Evolutionary conservation across 345 rosid genomes (phyloP).

Genomic region (Brassica rapa): DNA sequence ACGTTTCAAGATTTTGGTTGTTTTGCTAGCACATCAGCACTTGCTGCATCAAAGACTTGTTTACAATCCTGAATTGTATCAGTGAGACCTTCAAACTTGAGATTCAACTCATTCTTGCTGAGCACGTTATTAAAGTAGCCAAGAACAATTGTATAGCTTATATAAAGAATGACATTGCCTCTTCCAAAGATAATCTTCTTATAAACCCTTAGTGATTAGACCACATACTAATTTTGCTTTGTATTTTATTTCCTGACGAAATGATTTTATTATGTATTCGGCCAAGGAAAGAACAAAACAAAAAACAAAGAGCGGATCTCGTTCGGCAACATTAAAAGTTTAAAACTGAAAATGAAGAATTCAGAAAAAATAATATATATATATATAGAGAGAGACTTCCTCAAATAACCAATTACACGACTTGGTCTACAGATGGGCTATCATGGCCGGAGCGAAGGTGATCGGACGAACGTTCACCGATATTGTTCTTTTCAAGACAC

Average conservation of each 20-base stretch:
- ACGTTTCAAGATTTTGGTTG: not conserved
- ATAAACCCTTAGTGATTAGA: not conserved
- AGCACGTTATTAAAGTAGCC: not conserved
- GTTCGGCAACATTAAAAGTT: not conserved
- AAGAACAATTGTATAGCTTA: too few species aligned
- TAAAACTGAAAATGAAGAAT: not conserved
- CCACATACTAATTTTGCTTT: not conserved
- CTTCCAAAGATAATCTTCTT: too few species aligned
- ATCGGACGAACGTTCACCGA: constrained; percentile 20
- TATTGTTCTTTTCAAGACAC: constrained; percentile 35
- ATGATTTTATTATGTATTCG: too few species aligned
- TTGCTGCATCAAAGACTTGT: not conserved
- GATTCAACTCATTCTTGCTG: not conserved
- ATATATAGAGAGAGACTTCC: not conserved
- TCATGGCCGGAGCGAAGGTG: constrained; percentile 41
- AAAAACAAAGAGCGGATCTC: not conserved
- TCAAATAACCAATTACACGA: constrained; percentile 5
- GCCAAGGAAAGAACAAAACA: too few species aligned
- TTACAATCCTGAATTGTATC: not conserved
- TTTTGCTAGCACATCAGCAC: not conserved
- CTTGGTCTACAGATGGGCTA: constrained; percentile 19
- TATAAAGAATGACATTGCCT: too few species aligned
- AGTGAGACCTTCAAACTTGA: not conserved
- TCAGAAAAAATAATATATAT: not conserved
- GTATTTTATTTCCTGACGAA: not conserved